Conservation (phyloP, 495 filamentous ascomycete genomes). For the Achaetomiella virescens region DNA sequence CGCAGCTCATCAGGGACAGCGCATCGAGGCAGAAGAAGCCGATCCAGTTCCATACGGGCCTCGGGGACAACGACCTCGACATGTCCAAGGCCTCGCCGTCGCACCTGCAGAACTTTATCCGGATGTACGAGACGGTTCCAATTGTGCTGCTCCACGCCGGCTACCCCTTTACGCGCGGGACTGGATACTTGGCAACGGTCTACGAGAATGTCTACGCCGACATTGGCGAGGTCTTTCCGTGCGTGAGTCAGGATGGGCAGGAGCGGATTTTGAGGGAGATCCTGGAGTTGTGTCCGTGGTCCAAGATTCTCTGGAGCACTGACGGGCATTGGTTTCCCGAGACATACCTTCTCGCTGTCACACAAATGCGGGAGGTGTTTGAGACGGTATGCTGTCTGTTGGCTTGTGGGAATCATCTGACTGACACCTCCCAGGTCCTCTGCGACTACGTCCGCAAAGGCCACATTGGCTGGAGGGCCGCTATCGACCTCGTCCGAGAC, state of each 20-base stretch:
- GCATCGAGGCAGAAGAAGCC: slow-evolving; percentile 52
- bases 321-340: slow-evolving; percentile 83
- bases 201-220: slow-evolving; percentile 84
- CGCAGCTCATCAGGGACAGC: slow-evolving; percentile 42
- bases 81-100: slow-evolving; percentile 67
- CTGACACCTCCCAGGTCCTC: slow-evolving; percentile 43
- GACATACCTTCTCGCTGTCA: slow-evolving; percentile 70
- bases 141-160: slow-evolving; percentile 78
- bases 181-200: slow-evolving; percentile 71
- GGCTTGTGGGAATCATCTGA: neutral
- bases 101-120: slow-evolving; percentile 68
- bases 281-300: slow-evolving; percentile 68
- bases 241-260: slow-evolving; percentile 73
- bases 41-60: slow-evolving; percentile 80
- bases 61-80: slow-evolving; percentile 78
- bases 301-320: slow-evolving; percentile 78
- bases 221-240: slow-evolving; percentile 81
- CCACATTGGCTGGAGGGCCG: slow-evolving; percentile 52
- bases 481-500: slow-evolving; percentile 50
- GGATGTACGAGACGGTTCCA: slow-evolving; percentile 57
- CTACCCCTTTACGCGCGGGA: slow-evolving; percentile 80
- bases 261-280: slow-evolving; percentile 65
- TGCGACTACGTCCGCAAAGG: slow-evolving; percentile 54
- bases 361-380: slow-evolving; percentile 70
- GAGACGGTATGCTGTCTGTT: slow-evolving; percentile 44